Evolutionary conservation across 306 rosid species (phyloP).

Genomic region (Acacia crassicarpa): DNA sequence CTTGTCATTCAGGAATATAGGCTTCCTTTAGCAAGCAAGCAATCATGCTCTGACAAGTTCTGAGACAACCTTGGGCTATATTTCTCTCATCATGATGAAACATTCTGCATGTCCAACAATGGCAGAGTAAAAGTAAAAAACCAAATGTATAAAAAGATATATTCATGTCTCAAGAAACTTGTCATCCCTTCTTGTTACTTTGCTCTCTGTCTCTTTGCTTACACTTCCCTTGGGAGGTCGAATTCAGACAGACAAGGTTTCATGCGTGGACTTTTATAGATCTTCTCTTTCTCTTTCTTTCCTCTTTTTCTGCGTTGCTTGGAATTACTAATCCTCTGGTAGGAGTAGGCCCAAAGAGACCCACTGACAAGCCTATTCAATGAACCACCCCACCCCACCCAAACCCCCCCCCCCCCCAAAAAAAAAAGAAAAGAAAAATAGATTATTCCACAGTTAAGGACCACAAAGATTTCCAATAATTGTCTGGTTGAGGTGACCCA

Average conservation of each 20-base stretch:
- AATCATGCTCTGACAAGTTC: constrained; percentile 38
- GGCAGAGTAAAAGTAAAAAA: not conserved
- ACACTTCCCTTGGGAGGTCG: not conserved
- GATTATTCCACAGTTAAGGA: not conserved
- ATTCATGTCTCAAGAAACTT: constrained; percentile 11
- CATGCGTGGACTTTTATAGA: constrained; percentile 20
- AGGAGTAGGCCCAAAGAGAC: constrained; percentile 11
- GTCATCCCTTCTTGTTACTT: not conserved
- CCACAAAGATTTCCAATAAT: not conserved
- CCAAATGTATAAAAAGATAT: not conserved
- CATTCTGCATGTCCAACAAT: constrained; percentile 9
- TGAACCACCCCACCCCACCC: too few species aligned
- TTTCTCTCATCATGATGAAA: constrained; percentile 18
- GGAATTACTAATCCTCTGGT: not conserved
- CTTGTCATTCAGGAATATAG: constrained; percentile 7
- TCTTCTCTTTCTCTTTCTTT: not conserved
- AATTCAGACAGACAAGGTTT: constrained; percentile 27
- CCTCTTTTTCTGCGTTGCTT: constrained; percentile 1
- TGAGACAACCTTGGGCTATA: not conserved
- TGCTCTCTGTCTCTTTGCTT: constrained; percentile 12
- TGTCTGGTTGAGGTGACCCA: not conserved
- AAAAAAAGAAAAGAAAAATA: not conserved
- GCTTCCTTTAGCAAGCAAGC: constrained; percentile 37
- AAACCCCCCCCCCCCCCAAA: too few species aligned
- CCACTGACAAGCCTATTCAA: constrained; percentile 12